Evolutionary conservation across 306 rosid genomes (phyloP).

Genomic region (Ormosia semicastrata): DNA sequence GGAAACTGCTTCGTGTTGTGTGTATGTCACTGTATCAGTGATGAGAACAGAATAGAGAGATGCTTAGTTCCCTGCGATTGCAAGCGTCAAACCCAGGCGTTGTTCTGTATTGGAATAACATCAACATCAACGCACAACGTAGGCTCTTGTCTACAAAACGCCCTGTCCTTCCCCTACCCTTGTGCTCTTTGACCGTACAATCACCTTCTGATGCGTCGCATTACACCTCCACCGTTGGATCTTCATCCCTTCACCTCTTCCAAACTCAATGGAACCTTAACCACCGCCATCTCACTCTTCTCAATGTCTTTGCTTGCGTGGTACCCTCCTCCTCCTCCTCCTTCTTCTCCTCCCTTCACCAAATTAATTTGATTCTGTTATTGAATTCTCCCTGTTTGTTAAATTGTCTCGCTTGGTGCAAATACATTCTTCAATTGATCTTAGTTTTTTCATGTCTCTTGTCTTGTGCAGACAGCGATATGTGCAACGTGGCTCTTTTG

Average conservation of each 20-base stretch:
- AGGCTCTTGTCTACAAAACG: constrained; percentile 19
- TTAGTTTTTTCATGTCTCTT: background rate
- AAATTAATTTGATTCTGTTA: background rate
- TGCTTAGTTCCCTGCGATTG: constrained; percentile 45
- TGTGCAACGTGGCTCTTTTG: constrained; percentile 79
- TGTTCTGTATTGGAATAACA: background rate
- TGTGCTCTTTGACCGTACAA: constrained; percentile 31
- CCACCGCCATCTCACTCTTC: constrained; percentile 66
- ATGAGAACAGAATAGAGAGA: background rate
- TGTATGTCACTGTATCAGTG: no score
- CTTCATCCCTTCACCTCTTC: constrained; percentile 35
- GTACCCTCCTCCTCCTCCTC: constrained; percentile 29
- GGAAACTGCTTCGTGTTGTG: no score
- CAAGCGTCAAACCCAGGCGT: constrained; percentile 38
- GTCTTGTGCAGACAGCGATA: constrained; percentile 59
- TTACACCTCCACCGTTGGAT: constrained; percentile 54
- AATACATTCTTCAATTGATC: background rate
- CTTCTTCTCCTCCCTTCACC: background rate
- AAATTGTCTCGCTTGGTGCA: background rate
- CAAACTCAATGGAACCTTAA: constrained; percentile 50
- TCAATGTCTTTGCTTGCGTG: constrained; percentile 66
- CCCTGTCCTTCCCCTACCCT: constrained; percentile 24
- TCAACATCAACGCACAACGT: constrained; percentile 15
- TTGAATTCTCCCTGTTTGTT: background rate
- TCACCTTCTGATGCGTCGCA: constrained; percentile 33